phyloP scores from a whole-genome alignment of 108 stramenopile genomes.

The Mediolabrus comicus region DNA sequence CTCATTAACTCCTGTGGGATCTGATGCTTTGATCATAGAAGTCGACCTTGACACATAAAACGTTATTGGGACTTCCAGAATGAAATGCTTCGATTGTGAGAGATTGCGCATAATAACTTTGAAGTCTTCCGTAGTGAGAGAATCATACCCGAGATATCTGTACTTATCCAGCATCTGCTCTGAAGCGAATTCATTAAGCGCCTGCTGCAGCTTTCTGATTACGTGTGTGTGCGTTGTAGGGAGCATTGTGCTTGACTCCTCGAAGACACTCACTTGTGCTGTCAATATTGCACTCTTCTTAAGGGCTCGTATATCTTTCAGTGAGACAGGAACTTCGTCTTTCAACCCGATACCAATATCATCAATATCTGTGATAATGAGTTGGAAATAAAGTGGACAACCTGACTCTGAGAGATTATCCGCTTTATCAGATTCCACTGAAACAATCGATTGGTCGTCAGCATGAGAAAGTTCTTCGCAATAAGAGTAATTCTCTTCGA shows the following conservation, averaged over 20 bases:
- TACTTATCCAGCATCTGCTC: constrained; percentile 72
- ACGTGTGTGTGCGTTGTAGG: constrained; percentile 39
- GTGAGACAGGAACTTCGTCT: constrained; percentile 33
- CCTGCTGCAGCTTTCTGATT: constrained; percentile 36
- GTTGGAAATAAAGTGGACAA: constrained; percentile 58
- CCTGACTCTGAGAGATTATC: constrained; percentile 1
- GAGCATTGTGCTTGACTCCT: neutral
- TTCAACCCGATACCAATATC: neutral
- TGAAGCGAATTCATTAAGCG: constrained; percentile 59
- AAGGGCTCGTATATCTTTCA: constrained; percentile 39
- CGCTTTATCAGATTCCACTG: neutral
- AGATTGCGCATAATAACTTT: constrained; percentile 54
- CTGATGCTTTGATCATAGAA: constrained; percentile 55
- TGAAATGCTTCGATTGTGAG: constrained; percentile 48
- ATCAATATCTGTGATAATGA: constrained; percentile 26
- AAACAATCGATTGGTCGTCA: constrained; percentile 1
- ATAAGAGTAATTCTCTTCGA: neutral
- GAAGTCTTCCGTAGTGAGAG: constrained; percentile 45
- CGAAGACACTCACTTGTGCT: constrained; percentile 51
- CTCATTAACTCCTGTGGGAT: constrained; percentile 54
- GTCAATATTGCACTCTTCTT: constrained; percentile 47
- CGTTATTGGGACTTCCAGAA: constrained; percentile 51
- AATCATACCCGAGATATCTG: constrained; percentile 23
- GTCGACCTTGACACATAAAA: constrained; percentile 61
- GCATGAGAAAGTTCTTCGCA: neutral